Evolutionary conservation across 441 rosid species (phyloP), one percentile per base, ranked within the genome.

Genomic region (Aleurites moluccanus): DNA sequence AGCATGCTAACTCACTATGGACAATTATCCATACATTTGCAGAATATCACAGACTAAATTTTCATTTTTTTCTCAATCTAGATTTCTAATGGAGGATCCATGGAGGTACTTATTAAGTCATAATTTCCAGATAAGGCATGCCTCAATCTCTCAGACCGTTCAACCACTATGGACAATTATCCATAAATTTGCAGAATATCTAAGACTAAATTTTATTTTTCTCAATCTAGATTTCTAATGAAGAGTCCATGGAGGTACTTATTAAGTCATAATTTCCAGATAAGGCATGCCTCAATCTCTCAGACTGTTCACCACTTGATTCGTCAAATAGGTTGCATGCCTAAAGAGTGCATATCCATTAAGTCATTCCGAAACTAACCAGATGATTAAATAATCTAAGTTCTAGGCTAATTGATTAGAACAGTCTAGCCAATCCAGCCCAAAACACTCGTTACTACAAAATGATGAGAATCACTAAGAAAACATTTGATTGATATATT

Each of bases 381-480:
- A 64, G 56, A 68, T 4, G 75, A 69, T 67, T 5, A 27, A 60
- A 15, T 64, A 56, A 47, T 49, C 49, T n/a, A 69, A 56, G 66
- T 44, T 69, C 45, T 45, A 64, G 42, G 53, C 42, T 67, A 52
- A 47, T 40, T 30, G 57, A 38, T 6, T n/a, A 35, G 16, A 57
- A 62, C 38, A 66, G 49, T 52, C 67, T 52, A 23, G 68, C 40
- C 13, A 50, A 59, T 42, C 30, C 59, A 38, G 44, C 30, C 42
- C 42, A 63, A 49, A 56, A 14, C 28, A 20, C 69, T 65, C 9
- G 13, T 20, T 21, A 57, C 61, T 18, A 18, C 2, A 10, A n/a
- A 13, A 52, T 23, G 16, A 9, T 1, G 44, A 49, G 40, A 49
- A 33, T 60, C 33, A 10, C 65, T 52, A n/a, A 42, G 1, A 6